Conservation (phyloP, 1,284 basidiomycete genomes). For the Rhodotorula sp. region DNA sequence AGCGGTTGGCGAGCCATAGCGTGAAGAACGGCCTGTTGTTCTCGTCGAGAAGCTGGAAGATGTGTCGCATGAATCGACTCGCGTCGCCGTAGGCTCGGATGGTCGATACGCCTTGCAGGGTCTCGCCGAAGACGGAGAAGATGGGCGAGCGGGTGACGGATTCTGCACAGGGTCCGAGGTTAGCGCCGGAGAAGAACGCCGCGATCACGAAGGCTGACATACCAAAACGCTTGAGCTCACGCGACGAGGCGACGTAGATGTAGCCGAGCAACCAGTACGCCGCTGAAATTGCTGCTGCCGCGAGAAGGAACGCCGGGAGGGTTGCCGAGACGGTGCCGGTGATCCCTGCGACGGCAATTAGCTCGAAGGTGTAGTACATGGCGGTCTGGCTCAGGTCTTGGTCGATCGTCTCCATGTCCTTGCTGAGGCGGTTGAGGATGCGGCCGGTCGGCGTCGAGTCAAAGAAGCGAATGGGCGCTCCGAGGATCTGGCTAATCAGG, state of each 20-base stretch:
- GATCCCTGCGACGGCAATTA: conserved; percentile 35
- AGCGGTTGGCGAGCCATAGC: conserved; percentile 48
- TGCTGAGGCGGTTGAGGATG: conserved; percentile 54
- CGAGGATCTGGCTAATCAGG: conserved; percentile 37
- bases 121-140: conserved; percentile 48
- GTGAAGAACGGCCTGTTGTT: conserved; percentile 50
- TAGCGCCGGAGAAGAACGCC: too few relatives aligned
- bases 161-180: too few relatives aligned
- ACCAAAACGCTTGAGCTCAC: conserved; percentile 50
- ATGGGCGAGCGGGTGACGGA: conserved; percentile 48
- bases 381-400: conserved; percentile 49
- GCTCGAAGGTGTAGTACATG: conserved; percentile 47
- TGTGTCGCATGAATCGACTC: conserved; percentile 52
- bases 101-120: conserved; percentile 52
- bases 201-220: too few relatives aligned
- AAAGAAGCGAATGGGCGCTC: conserved; percentile 41
- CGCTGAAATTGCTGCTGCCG: conserved; percentile 50
- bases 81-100: conserved; percentile 56
- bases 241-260: conserved; percentile 53
- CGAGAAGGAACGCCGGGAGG: conserved; percentile 49
- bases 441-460: conserved; percentile 50
- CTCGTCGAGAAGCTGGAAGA: conserved; percentile 52
- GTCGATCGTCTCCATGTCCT: conserved; percentile 53
- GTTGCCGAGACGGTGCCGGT: conserved; percentile 43
- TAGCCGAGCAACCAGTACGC: conserved; percentile 43